A percentile compares a stretch with the other conserved stretches of the same genome.
These are phyloP conservation scores for Gaeumannomyces tritici DNA, from an alignment of 2,329 filamentous ascomycete genomes.

Conservation along the genomic window DNA sequence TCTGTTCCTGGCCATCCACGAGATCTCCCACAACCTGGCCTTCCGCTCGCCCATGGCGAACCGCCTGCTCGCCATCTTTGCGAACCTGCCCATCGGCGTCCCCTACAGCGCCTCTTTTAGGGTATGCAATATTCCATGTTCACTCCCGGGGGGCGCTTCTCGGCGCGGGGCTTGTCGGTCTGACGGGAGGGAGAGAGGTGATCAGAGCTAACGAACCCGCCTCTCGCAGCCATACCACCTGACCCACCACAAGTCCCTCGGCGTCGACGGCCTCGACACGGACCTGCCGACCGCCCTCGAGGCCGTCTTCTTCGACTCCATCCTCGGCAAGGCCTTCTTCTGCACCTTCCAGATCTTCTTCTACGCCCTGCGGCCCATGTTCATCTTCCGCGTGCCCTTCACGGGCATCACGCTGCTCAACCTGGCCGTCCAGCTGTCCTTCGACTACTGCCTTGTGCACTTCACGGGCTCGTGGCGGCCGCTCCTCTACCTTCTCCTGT, in stretches of 20 bases:
- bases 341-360: conserved; percentile 99
- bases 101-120: conserved; percentile 95
- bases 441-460: conserved; percentile 63
- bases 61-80: conserved; percentile 79
- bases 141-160: no score
- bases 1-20: conserved; percentile 95
- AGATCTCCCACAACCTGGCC: conserved; percentile 96
- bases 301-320: conserved; percentile 85
- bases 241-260: conserved; percentile 97
- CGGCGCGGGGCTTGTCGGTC: not conserved
- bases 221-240: conserved; percentile 74
- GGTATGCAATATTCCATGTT: conserved; percentile 40
- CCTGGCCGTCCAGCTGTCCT: conserved; percentile 63
- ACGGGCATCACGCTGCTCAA: conserved; percentile 81
- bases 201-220: not conserved
- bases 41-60: conserved; percentile 76
- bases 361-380: conserved; percentile 93
- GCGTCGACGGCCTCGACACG: conserved; percentile 90
- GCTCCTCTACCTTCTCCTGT: conserved; percentile 75
- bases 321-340: conserved; percentile 96
- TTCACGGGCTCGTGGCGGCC: conserved; percentile 48
- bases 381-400: conserved; percentile 81
- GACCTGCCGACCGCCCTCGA: conserved; percentile 90
- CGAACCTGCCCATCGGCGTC: conserved; percentile 90
- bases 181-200: not conserved